A percentile compares a stretch with the other conserved stretches of the same genome.
phyloP scores from a whole-genome alignment of 768 basidiomycete species.

The Naganishia onofrii region DNA sequence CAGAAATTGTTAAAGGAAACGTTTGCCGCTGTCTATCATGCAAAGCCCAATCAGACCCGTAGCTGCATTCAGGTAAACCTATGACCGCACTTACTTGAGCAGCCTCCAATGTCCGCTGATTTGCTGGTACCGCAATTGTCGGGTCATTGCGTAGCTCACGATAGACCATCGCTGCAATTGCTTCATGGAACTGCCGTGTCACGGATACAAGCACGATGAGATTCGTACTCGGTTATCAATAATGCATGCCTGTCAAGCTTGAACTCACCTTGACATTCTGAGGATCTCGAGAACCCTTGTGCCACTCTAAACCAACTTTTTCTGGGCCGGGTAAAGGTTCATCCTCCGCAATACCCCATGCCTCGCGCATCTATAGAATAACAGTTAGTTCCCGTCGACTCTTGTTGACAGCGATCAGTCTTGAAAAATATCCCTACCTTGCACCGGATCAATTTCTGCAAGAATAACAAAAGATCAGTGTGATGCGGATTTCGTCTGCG shows the following conservation, averaged over 20 bases:
- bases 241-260: neutral
- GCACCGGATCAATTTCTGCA: constrained; percentile 22
- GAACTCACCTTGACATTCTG: constrained; percentile 24
- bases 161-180: constrained; percentile 21
- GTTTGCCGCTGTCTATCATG: constrained; percentile 17
- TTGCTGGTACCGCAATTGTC: constrained; percentile 5
- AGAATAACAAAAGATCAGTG: neutral
- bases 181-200: constrained; percentile 22
- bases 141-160: constrained; percentile 5
- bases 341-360: constrained; percentile 14
- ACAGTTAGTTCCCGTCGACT: neutral
- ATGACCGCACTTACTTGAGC: constrained; percentile 7
- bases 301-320: constrained; percentile 28
- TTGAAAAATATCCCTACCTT: constrained; percentile 14
- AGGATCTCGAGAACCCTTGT: constrained; percentile 24
- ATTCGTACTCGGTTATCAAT: neutral
- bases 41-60: neutral
- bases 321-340: constrained; percentile 28
- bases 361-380: constrained; percentile 21
- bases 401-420: neutral
- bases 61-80: neutral
- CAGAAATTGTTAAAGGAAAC: constrained; percentile 44
- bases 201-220: neutral
- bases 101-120: constrained; percentile 23
- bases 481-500: neutral